Percentiles rank a stretch among this genome's conserved stretches.
Evolutionary conservation across 2,329 filamentous ascomycete species (phyloP).

Genomic region (Lizonia empirigonia): DNA sequence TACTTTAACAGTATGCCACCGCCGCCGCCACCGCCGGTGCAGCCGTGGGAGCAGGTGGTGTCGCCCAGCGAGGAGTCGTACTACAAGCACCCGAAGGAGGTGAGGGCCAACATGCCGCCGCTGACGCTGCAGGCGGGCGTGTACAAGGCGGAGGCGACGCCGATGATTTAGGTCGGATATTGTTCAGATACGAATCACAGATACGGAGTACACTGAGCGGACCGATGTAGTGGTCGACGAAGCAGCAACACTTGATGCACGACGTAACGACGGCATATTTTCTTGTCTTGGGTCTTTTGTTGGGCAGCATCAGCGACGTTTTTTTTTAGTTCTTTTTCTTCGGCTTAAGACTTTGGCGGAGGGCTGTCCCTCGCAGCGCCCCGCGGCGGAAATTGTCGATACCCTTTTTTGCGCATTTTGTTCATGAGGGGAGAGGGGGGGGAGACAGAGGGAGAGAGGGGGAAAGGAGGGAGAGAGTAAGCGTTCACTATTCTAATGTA

Average conservation of each 20-base stretch:
- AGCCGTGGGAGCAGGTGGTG: constrained; percentile 49
- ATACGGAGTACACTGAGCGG: too few species aligned
- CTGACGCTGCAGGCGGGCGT: constrained; percentile 53
- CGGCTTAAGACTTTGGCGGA: constrained; percentile 22
- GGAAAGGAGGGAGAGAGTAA: constrained; percentile 3
- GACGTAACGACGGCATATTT: constrained; percentile 38
- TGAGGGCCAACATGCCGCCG: constrained; percentile 58
- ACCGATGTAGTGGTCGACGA: too few species aligned
- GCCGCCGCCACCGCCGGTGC: constrained; percentile 45
- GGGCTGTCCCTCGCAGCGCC: constrained; percentile 28
- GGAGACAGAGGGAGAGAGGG: constrained; percentile 19
- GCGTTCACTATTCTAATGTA: constrained; percentile 32
- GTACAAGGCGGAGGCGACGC: constrained; percentile 39
- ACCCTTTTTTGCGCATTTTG: constrained; percentile 27
- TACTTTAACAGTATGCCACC: constrained; percentile 41
- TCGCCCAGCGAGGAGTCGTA: constrained; percentile 40
- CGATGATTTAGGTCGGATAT: constrained; percentile 42
- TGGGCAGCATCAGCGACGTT: constrained; percentile 22
- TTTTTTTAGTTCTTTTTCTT: constrained; percentile 21
- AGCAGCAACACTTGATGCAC: too few species aligned
- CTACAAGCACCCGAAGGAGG: constrained; percentile 54
- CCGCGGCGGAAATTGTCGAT: constrained; percentile 44
- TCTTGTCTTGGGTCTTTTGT: too few species aligned
- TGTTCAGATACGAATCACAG: not conserved
- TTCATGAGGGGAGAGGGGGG: constrained; percentile 3